Evolutionary conservation across 2,329 filamentous ascomycete species (phyloP).

Genomic region (Aphanocladium album): DNA sequence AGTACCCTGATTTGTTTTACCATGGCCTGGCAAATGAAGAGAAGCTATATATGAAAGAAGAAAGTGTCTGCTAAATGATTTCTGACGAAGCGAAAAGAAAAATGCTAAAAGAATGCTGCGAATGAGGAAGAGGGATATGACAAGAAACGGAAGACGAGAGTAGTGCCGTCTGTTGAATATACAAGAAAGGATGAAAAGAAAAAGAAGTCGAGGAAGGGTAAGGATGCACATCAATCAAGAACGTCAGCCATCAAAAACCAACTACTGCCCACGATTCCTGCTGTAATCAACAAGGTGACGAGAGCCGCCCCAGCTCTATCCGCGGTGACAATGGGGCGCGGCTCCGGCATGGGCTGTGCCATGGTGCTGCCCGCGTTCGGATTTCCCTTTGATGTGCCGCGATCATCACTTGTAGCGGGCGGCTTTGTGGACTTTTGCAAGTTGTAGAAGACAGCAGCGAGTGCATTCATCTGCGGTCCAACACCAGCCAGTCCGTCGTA

Average conservation of each 20-base stretch:
- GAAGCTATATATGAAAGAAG: not conserved
- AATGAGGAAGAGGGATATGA: not conserved
- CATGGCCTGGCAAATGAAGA: not conserved
- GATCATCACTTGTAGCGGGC: slow-evolving; percentile 49
- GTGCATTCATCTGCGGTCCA: slow-evolving; percentile 64
- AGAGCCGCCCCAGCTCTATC: slow-evolving; percentile 54
- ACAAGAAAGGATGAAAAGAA: not conserved
- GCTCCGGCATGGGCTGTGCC: slow-evolving; percentile 23
- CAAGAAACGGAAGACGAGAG: not conserved
- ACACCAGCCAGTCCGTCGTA: slow-evolving; percentile 61
- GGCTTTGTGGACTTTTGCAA: slow-evolving; percentile 39
- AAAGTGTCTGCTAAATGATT: not conserved
- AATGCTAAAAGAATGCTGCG: not conserved
- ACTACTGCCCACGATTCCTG: slow-evolving; percentile 44
- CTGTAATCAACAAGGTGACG: slow-evolving; percentile 44
- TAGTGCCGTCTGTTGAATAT: not conserved
- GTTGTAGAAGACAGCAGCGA: slow-evolving; percentile 58
- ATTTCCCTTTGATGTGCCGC: slow-evolving; percentile 55
- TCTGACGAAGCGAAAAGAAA: not conserved
- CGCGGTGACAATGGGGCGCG: slow-evolving; percentile 36
- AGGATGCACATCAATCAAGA: not conserved
- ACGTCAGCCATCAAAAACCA: slow-evolving; percentile 41
- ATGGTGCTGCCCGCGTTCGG: slow-evolving; percentile 37
- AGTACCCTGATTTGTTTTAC: too few species aligned
- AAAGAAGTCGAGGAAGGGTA: not conserved